Base-by-base conservation (phyloP, 768 basidiomycete genomes). In the Boletus bicolor region DNA sequence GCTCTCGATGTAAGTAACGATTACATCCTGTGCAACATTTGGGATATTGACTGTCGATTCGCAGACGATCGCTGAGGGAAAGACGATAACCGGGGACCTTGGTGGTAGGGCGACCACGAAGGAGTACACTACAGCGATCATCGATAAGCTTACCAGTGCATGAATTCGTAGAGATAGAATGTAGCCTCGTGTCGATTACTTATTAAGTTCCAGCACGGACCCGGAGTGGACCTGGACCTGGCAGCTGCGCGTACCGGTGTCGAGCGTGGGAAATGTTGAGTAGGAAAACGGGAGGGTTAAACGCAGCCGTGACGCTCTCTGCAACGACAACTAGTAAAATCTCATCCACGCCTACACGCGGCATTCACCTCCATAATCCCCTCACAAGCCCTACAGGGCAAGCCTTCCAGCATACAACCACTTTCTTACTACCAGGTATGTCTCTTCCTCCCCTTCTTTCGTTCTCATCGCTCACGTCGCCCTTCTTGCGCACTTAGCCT, bases 31-130 rank as follows among this genome's bases (percentile, higher is more conserved):
- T 34, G 48, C 19, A 10, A 19, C 19, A 15, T 41, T 41, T 53
- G 37, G 35, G 36, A 17, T 50, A 53, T 32, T 64, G 44, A 63
- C 41, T 38, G 15, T 37, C 37, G 30, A 36, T 57, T 61, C 54
- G 15, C 60, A 96, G 94, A 98, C 94, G 35, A 97, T 99, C 69
- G 93, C 96, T 17, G 96, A 97, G 76, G 97, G 97, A 62, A 93
- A 91, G 77, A 73, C 79, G 41, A 95, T 98, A 72, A 99, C 97
- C 8, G 91, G 96, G 32, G 97, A 99, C 73, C 77, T 99, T 55
- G 94, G 97, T 21, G 97, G 97, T 41, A 94, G 89, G 72, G 83
- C 95, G 15, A 84, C 85, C 35, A 99, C 97, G 3, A 79, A 79
- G 71, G 87, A 97, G 73, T 98, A 91, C 77, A 95, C 95, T 41